phyloP scores from a whole-genome alignment of 2,329 filamentous ascomycete species.

The Coniochaeta sp. region DNA sequence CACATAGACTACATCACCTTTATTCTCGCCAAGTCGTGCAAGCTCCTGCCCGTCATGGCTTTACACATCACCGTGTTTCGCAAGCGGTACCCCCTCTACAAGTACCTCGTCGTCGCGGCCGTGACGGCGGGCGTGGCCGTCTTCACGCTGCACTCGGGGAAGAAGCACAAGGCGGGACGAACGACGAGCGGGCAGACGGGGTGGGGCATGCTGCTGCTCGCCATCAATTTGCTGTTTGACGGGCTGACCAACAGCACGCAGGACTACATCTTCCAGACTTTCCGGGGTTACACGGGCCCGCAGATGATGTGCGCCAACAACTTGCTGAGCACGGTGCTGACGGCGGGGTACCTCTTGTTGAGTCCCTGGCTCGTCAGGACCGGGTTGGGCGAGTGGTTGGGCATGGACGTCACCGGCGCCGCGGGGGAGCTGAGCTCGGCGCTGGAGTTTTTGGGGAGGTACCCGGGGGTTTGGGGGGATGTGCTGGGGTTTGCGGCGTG shows the following conservation, averaged over 20 bases:
- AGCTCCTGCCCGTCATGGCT: slow-evolving; percentile 97
- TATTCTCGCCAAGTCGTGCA: slow-evolving; percentile 95
- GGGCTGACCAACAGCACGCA: slow-evolving; percentile 95
- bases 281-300: slow-evolving; percentile 76
- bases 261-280: slow-evolving; percentile 82
- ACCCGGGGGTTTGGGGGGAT: slow-evolving; percentile 79
- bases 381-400: slow-evolving; percentile 55
- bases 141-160: slow-evolving; percentile 80
- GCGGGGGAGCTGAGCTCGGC: slow-evolving; percentile 77
- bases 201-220: slow-evolving; percentile 78
- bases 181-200: slow-evolving; percentile 49
- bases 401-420: slow-evolving; percentile 56
- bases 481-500: slow-evolving; percentile 85
- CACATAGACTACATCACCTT: slow-evolving; percentile 99
- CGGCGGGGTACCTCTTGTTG: slow-evolving; percentile 65
- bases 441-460: slow-evolving; percentile 67
- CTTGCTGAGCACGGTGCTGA: slow-evolving; percentile 74
- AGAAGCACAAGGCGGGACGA: slow-evolving; percentile 29
- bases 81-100: slow-evolving; percentile 85
- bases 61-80: slow-evolving; percentile 90
- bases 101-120: slow-evolving; percentile 86
- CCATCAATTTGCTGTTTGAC: slow-evolving; percentile 89
- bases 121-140: slow-evolving; percentile 91
- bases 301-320: slow-evolving; percentile 99
- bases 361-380: slow-evolving; percentile 74